A percentile compares a stretch with the other conserved stretches of the same genome.
Evolutionary conservation across 306 rosid species (phyloP).

Genomic region (Canavalia ensiformis): DNA sequence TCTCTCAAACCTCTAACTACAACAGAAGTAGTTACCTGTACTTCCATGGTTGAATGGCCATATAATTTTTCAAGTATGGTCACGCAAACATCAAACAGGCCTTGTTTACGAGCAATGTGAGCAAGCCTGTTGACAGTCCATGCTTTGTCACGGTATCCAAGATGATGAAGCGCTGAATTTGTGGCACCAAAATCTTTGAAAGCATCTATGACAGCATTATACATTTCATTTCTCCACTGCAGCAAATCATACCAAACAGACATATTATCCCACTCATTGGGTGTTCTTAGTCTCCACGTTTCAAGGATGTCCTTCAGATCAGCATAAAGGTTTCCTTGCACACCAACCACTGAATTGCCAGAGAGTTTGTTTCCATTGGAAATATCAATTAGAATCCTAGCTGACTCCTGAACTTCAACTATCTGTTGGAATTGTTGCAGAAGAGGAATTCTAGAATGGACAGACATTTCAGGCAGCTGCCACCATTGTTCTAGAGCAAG

Average conservation of each 20-base stretch:
- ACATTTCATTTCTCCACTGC: constrained; percentile 99
- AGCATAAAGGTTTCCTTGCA: constrained; percentile 90
- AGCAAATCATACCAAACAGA: constrained; percentile 97
- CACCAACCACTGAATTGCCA: constrained; percentile 80
- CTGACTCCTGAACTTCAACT: constrained; percentile 98
- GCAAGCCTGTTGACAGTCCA: constrained; percentile 99
- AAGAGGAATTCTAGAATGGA: constrained; percentile 96
- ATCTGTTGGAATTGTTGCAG: constrained; percentile 98
- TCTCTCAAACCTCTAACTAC: constrained; percentile 34
- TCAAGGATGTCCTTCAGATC: constrained; percentile 99
- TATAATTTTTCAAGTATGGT: constrained; percentile 91
- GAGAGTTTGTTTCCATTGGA: constrained; percentile 84
- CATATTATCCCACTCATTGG: constrained; percentile 99
- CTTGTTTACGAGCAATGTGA: constrained; percentile 94
- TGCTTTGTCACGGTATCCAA: constrained; percentile 99
- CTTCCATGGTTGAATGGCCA: constrained; percentile 99
- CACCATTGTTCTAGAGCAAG: constrained; percentile 99
- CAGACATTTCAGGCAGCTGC: constrained; percentile 99
- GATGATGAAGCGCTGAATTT: constrained; percentile 93
- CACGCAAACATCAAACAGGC: constrained; percentile 94
- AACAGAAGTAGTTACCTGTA: constrained; percentile 66
- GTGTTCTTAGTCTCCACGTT: constrained; percentile 99
- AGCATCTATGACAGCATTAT: constrained; percentile 92
- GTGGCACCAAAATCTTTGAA: constrained; percentile 86
- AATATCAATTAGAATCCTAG: constrained; percentile 84